Conservation (phyloP, 805 yeast genomes). For the Saturnispora silvae region DNA sequence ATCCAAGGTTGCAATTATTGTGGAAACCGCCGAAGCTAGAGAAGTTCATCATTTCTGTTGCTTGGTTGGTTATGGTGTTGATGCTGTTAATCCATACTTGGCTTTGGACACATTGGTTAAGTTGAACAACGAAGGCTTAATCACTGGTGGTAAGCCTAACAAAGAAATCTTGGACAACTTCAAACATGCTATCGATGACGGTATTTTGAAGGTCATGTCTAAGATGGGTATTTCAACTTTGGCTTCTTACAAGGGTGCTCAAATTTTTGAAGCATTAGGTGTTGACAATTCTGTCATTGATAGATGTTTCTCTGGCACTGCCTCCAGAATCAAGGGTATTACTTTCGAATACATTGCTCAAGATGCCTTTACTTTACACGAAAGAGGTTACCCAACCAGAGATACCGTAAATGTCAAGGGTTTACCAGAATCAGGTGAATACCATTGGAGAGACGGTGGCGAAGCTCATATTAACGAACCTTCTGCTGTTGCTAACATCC, state of each 20-base stretch:
- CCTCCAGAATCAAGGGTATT: slow-evolving; percentile 91
- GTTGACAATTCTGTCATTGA: slow-evolving; percentile 92
- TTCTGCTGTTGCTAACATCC: slow-evolving; percentile 85
- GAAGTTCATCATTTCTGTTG: slow-evolving; percentile 96
- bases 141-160: slow-evolving; percentile 45
- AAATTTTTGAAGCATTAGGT: slow-evolving; percentile 94
- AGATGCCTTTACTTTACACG: slow-evolving; percentile 91
- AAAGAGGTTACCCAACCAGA: slow-evolving; percentile 80
- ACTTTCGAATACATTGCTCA: slow-evolving; percentile 94
- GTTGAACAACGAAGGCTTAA: slow-evolving; percentile 71
- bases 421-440: slow-evolving; percentile 92
- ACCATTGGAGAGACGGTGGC: slow-evolving; percentile 98
- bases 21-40: slow-evolving; percentile 95
- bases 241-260: slow-evolving; percentile 98
- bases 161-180: slow-evolving; percentile 63
- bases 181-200: slow-evolving; percentile 77
- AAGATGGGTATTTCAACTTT: slow-evolving; percentile 98
- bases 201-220: slow-evolving; percentile 94
- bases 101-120: slow-evolving; percentile 82
- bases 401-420: slow-evolving; percentile 58
- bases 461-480: slow-evolving; percentile 94
- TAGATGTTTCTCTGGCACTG: slow-evolving; percentile 93
- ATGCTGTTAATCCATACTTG: slow-evolving; percentile 88
- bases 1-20: slow-evolving; percentile 81
- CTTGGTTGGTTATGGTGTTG: slow-evolving; percentile 94